These are phyloP conservation scores for Colletotrichum limetticola DNA, from an alignment of 2,329 filamentous ascomycete species.

Conservation along the genomic window DNA sequence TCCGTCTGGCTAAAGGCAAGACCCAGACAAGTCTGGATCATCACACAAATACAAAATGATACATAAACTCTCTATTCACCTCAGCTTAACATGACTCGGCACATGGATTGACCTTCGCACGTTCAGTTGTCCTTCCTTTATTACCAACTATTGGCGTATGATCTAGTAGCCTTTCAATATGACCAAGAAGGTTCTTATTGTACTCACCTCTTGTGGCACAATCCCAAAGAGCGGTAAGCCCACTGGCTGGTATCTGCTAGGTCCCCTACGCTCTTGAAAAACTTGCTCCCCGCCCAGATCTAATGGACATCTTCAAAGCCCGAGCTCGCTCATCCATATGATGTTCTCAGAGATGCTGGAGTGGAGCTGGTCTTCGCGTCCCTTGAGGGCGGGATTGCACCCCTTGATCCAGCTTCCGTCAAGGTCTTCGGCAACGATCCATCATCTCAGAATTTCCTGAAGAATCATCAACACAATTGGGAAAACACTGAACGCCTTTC, in stretches of 20 bases:
- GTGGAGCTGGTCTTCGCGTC: constrained; percentile 68
- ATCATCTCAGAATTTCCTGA: constrained; percentile 63
- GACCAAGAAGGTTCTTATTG: constrained; percentile 71
- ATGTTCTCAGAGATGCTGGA: constrained; percentile 62
- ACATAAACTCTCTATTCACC: no score
- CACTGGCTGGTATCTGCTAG: constrained; percentile 78
- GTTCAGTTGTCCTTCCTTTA: no score
- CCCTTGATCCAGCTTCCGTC: constrained; percentile 69
- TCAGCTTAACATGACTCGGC: no score
- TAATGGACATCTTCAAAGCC: constrained; percentile 48
- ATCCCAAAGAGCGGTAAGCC: constrained; percentile 61
- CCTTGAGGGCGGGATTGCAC: constrained; percentile 69
- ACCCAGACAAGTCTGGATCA: no score
- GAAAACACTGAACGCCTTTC: constrained; percentile 69
- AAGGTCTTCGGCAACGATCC: constrained; percentile 64
- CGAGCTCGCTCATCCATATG: constrained; percentile 74
- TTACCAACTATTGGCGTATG: no score
- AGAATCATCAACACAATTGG: constrained; percentile 69
- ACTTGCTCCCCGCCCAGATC: not conserved
- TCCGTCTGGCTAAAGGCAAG: no score
- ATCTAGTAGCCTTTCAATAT: not conserved
- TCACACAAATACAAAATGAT: no score
- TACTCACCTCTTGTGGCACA: constrained; percentile 72
- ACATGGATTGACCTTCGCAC: no score
- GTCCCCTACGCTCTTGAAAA: constrained; percentile 26